Evolutionary conservation across 768 basidiomycete genomes (phyloP).

Genomic region (Psilocybe cubensis): DNA sequence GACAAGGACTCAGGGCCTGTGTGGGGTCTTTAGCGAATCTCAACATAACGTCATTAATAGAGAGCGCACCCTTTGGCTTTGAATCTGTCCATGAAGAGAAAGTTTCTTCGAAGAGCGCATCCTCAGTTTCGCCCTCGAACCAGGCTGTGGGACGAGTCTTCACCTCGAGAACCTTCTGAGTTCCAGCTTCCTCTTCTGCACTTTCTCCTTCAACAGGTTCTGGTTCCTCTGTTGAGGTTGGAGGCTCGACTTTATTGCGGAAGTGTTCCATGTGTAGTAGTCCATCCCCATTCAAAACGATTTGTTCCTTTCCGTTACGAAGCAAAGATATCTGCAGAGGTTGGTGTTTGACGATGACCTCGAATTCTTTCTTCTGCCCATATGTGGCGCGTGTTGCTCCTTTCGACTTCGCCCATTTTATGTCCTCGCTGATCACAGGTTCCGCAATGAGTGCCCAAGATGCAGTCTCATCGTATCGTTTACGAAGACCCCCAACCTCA

Average conservation of each 20-base stretch:
- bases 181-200: slow-evolving; percentile 33
- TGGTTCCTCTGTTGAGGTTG: slow-evolving; percentile 47
- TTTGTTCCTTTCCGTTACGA: slow-evolving; percentile 77
- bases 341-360: slow-evolving; percentile 71
- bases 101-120: slow-evolving; percentile 88
- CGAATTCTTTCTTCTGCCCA: slow-evolving; percentile 62
- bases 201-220: slow-evolving; percentile 47
- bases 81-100: slow-evolving; percentile 88
- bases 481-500: slow-evolving; percentile 76
- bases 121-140: slow-evolving; percentile 90
- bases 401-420: slow-evolving; percentile 71
- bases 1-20: slow-evolving; percentile 94
- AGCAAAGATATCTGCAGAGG: slow-evolving; percentile 79
- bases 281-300: slow-evolving; percentile 88
- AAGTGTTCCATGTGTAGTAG: slow-evolving; percentile 99
- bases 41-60: neutral
- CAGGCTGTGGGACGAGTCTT: slow-evolving; percentile 58
- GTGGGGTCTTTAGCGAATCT: slow-evolving; percentile 1
- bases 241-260: slow-evolving; percentile 60
- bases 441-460: slow-evolving; percentile 85
- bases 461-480: slow-evolving; percentile 91
- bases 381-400: slow-evolving; percentile 66
- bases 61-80: slow-evolving; percentile 92
- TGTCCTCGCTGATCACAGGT: slow-evolving; percentile 60
- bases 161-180: slow-evolving; percentile 57